These are phyloP conservation scores for Penicillium herquei DNA, from an alignment of 495 filamentous ascomycete genomes.

Conservation along the genomic window DNA sequence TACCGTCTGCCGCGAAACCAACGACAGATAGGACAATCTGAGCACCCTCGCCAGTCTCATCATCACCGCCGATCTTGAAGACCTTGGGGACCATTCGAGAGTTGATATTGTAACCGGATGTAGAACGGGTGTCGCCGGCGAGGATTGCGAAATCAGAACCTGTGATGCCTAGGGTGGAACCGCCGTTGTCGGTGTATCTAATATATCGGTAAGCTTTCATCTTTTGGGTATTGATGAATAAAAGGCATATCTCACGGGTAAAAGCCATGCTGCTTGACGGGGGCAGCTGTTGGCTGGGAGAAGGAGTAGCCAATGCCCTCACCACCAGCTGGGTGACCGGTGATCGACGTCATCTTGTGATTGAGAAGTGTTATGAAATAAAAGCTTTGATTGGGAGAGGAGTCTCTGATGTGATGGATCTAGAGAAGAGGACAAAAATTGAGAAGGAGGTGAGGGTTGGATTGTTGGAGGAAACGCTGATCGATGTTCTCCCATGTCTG, in stretches of 20 bases:
- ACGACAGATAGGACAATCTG: constrained; percentile 89
- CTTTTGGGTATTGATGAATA: neutral
- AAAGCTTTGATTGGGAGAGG: neutral
- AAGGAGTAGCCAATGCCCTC: constrained; percentile 60
- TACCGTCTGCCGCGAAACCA: constrained; percentile 91
- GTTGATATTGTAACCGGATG: constrained; percentile 97
- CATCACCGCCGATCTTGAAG: constrained; percentile 91
- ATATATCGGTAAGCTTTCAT: neutral
- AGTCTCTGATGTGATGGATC: neutral
- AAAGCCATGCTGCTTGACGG: constrained; percentile 74
- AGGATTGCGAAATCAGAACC: constrained; percentile 92
- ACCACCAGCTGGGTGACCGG: constrained; percentile 40
- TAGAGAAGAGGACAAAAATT: constrained; percentile 2
- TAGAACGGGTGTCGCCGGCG: constrained; percentile 93
- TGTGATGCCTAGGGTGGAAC: constrained; percentile 91
- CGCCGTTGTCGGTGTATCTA: constrained; percentile 97
- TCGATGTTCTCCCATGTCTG: constrained; percentile 26
- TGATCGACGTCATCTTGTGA: constrained; percentile 45
- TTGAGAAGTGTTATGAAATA: neutral
- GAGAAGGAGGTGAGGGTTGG: constrained; percentile 8
- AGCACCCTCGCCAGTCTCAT: constrained; percentile 75
- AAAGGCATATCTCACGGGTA: constrained; percentile 65
- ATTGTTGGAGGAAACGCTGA: constrained; percentile 5
- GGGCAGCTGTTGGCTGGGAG: constrained; percentile 48
- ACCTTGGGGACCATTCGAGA: constrained; percentile 90